Base-by-base conservation (phyloP, 2,329 filamentous ascomycete genomes). In the Aspergillus sp. region DNA sequence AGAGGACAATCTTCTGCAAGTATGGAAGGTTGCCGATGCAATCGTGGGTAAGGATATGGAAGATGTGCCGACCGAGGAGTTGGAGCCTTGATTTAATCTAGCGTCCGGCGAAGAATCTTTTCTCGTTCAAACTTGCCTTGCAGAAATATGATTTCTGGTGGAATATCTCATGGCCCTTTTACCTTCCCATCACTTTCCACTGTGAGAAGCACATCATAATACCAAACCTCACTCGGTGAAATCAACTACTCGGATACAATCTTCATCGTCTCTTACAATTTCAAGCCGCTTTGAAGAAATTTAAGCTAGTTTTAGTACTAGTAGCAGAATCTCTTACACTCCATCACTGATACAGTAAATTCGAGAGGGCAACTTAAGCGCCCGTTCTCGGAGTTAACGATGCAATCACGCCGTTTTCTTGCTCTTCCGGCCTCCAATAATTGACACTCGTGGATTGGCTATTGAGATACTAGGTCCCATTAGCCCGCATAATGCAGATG, bases 1-100 rank as follows among this genome's bases (percentile, higher is more conserved):
- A 0, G 96, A 99, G 76, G 95, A 99, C 80, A 99, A 99, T 74
- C 83, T 98, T 68, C 85, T 99, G 65, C 95, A 99, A 79, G 91
- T 97, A 69, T 98, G 91, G 91, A 93, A 92, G 79, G 90, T 93
- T 23, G 88, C 91, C 4, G 89, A 92, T 72, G 87, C 91, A 2
- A 93, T 95, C 74, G 90, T 94, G 41, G 89, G 89, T 66, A 90
- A 89, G 69, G 91, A 93, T 72, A 83, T 91, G 65, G 87, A 88
- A 45, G 90, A 93, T 71, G 83, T 93, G 70, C 87, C 89, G 13
- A 85, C 91, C 64, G 89, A 92, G 72, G 91, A 94, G 79, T 81
- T 95, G 74, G 91, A 92, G 77, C 83, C 74, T 50, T 79, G 63
- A 75, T 48, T 52, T 31, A 41, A 41, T 41, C 34, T 41, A 13